phyloP scores from a whole-genome alignment of 176 grass and related monocot species.

The Sorghum bicolor region Sorghum_bicolor_NCBIv3 NC_012875.2:51450501-51451000 shows the following conservation, averaged over 20 bases:
- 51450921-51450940: constrained; percentile 54
- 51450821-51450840: constrained; percentile 75
- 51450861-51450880: constrained; percentile 12
- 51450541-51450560: constrained; percentile 81
- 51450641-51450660: background rate
- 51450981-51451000: constrained; percentile 90
- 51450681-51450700: background rate
- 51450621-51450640: background rate
- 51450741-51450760: constrained; percentile 92
- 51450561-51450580: constrained; percentile 80
- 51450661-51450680: background rate
- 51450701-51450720: constrained; percentile 80
- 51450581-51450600: constrained; percentile 4
- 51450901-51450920: constrained; percentile 9
- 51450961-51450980: constrained; percentile 78
- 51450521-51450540: constrained; percentile 66
- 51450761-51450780: constrained; percentile 65
- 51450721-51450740: constrained; percentile 85
- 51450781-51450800: constrained; percentile 81
- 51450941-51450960: constrained; percentile 69
- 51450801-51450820: constrained; percentile 63
- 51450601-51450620: constrained; percentile 11
- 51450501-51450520: constrained; percentile 82
- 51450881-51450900: background rate
- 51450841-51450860: constrained; percentile 38